Evolutionary conservation across 2,329 filamentous ascomycete species (phyloP), one percentile per base, ranked within the genome.

Genomic region (Fusarium temperatum): DNA sequence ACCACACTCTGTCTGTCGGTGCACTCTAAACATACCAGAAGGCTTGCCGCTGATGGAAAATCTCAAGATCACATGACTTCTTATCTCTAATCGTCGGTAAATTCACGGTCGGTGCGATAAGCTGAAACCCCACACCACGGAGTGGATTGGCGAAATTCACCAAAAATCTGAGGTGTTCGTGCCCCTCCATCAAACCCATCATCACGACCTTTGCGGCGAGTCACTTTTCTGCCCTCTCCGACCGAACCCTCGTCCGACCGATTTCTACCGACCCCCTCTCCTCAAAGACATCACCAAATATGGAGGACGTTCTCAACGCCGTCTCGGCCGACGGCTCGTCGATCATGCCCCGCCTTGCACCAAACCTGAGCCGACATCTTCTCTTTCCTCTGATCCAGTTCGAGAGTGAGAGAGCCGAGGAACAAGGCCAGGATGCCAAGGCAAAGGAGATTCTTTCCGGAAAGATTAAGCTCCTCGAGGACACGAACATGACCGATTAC

Each of bases 401-500:
- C 85, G 89, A 93, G 80, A 92, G 92, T 80, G 91, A 92, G 81
- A 91, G 94, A 83, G 92, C 97, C 76, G 92, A 95, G 82, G 93
- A 95, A 80, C 89, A 91, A 77, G 89, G 88, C 79, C 87, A 89
- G 69, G 85, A 86, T 71, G 84, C 82, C 44, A 85, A 88, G 84
- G 85, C 89, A 63, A 87, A 87, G 79, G 92, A 95, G 83, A 92
- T 97, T 79, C 92, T 92, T 73, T 90, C 93, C 82, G 91, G 95
- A 79, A 98, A 98, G 85, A 98, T 96, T 84, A 92, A 96, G 85
- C 91, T 99, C 67, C 91, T 99, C 78, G 96, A 97, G 87, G 92
- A 95, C 83, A 98, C 96, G 80, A 98, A 98, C 88, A 99, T 99
- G 96, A 96, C 93, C 80, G 96, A 99, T 85, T 99, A 97, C 83